phyloP scores from a whole-genome alignment of 306 rosid genomes.

The Cucumis hystrix region DNA sequence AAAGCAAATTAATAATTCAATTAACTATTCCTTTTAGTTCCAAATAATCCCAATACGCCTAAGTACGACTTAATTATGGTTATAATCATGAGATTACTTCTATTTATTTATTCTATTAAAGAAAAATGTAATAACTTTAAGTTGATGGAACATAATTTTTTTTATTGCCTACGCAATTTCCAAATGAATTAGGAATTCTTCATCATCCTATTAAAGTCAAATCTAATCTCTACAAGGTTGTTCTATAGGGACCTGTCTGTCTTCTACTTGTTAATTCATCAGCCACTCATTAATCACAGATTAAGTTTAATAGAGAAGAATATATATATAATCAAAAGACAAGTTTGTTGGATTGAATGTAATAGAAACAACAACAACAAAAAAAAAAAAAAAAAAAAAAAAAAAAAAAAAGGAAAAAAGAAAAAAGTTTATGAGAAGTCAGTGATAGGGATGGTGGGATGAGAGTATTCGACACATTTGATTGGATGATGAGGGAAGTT shows the following conservation, averaged over 20 bases:
- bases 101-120: too few species aligned
- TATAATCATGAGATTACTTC: not conserved
- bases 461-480: not conserved
- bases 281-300: not conserved
- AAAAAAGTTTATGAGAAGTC: not conserved
- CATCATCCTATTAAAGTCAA: not conserved
- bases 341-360: not conserved
- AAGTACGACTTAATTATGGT: not conserved
- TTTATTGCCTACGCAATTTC: not conserved
- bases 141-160: not conserved
- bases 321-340: not conserved
- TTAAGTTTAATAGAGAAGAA: not conserved
- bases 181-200: not conserved
- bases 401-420: not conserved
- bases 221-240: not conserved
- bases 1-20: not conserved
- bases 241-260: not conserved
- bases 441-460: not conserved
- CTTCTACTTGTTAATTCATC: not conserved
- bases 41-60: not conserved
- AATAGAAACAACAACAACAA: not conserved
- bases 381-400: not conserved
- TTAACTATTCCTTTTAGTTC: too few species aligned
- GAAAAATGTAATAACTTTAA: not conserved
- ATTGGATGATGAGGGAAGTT: not conserved